These are phyloP conservation scores for Suhomyces faveliae DNA, from an alignment of 805 yeast species.

Conservation along the genomic window DNA sequence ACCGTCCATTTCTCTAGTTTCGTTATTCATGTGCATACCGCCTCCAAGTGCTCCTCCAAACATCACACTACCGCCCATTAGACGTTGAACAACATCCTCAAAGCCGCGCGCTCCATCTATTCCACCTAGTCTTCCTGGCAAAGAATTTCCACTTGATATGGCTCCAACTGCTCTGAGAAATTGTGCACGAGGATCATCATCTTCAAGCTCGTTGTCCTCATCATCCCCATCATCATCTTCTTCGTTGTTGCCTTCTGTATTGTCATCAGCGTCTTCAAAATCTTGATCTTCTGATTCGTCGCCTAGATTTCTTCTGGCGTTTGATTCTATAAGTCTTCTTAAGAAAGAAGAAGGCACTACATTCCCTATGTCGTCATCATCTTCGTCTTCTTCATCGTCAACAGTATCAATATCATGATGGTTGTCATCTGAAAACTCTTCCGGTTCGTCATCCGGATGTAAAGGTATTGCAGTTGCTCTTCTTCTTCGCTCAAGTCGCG, in stretches of 20 bases:
- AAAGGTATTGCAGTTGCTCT: conserved; percentile 16
- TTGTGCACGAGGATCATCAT: conserved; percentile 22
- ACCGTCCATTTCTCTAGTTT: conserved; percentile 29
- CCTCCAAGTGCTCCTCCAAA: conserved; percentile 13
- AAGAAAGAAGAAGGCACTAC: conserved; percentile 10
- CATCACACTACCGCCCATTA: conserved; percentile 26
- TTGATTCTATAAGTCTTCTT: conserved; percentile 7
- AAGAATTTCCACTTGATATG: conserved; percentile 11
- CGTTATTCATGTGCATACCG: conserved; percentile 13
- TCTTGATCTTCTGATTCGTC: not conserved
- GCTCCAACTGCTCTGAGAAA: conserved; percentile 28
- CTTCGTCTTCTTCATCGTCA: conserved; percentile 10
- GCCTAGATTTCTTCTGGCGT: conserved; percentile 2
- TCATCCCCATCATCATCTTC: conserved; percentile 14
- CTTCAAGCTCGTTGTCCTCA: conserved; percentile 13
- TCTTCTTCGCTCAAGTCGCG: conserved; percentile 35
- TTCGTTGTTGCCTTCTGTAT: conserved; percentile 10
- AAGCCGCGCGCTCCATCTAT: conserved; percentile 16
- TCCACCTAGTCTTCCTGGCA: not conserved
- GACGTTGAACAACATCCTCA: conserved; percentile 33
- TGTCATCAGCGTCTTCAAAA: conserved; percentile 8
- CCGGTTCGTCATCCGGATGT: conserved; percentile 8
- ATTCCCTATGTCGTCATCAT: conserved; percentile 9
- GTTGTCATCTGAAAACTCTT: conserved; percentile 15
- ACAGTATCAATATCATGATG: conserved; percentile 1